Evolutionary conservation across 176 grass and related monocot species (phyloP), one percentile per base, ranked within the genome.

Genomic region (Musa beccarii): DNA sequence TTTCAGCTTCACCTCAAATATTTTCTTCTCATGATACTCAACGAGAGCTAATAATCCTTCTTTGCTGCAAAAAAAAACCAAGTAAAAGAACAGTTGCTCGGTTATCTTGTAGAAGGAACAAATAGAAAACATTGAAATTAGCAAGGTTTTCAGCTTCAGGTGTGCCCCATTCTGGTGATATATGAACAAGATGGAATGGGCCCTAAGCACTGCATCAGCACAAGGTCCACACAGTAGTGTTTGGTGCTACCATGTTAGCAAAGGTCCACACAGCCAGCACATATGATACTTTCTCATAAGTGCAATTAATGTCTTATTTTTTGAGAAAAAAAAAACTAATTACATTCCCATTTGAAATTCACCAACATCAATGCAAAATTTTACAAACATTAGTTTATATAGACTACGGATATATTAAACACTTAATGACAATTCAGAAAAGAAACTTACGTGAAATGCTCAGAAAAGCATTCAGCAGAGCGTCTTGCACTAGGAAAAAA

Each of bases 21-120:
- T 98, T 85, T 91, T 93, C 90, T 98, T 98, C 53, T 80, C 82
- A 63, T 98, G 89, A 82, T 98, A 98, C 34, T 89, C 88, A 81
- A 91, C 95, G 79, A 98, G 87, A 34, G 82, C 78, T 65, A 73
- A 79, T 82, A 98, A 79, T 69, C 95, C 94, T 91, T 88, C 90
- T 76, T 93, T 66, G 12, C 63, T 66, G 63, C 10, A 25, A 66
- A 25, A 25, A 21, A 28, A 8, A 66, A 28, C 21, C 22, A 11
- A 11, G 29, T 14, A 66, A 24, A 66, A 66, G 20, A 43, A 43
- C 34, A 43, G 34, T 43, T 43, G 34, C 34, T 43, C 20, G 1
- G 25, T 25, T 25, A 66, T 15, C 23, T 65, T 66, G 23, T 66
- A 3, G 12, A 66, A 25, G 22, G 24, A 26, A 6, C 34, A 43